Conservation (phyloP, 2,329 filamentous ascomycete genomes). For the Colletotrichum limetticola region DNA sequence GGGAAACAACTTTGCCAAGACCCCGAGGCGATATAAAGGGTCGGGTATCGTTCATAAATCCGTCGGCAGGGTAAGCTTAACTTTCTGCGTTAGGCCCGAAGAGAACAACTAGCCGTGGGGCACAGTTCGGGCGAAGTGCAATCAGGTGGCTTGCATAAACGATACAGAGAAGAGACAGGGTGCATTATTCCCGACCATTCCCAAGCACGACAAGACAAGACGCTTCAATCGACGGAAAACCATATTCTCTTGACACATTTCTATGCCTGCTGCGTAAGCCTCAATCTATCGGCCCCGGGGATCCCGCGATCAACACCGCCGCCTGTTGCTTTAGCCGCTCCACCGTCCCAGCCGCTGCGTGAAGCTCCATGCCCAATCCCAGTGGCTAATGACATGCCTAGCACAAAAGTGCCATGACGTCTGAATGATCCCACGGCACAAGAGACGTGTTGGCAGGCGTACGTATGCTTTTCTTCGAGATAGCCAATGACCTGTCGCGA, state of each 20-base stretch:
- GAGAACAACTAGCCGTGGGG: neutral
- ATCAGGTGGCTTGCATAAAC: constrained; percentile 6
- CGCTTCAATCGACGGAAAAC: neutral
- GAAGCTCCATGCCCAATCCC: constrained; percentile 7
- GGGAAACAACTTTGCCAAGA: neutral
- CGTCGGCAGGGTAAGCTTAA: constrained; percentile 25
- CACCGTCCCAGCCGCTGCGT: constrained; percentile 16
- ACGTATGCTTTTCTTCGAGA: constrained; percentile 26
- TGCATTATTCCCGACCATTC: constrained; percentile 19
- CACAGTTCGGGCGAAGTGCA: constrained; percentile 14
- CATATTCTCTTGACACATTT: constrained; percentile 15
- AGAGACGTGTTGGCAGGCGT: constrained; percentile 18
- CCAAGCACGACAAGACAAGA: neutral
- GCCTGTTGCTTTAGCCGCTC: constrained; percentile 18
- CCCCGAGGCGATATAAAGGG: neutral
- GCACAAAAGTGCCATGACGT: constrained; percentile 34
- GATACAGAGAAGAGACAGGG: neutral
- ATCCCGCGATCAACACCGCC: constrained; percentile 32
- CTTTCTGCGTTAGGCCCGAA: constrained; percentile 5
- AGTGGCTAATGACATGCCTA: constrained; percentile 23
- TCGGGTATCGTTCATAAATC: neutral
- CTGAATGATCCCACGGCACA: constrained; percentile 26
- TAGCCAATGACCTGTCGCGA: constrained; percentile 24
- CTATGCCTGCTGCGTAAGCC: constrained; percentile 32
- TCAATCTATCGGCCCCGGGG: constrained; percentile 25